Percentiles rank a stretch among this genome's conserved stretches.
Evolutionary conservation across 768 basidiomycete species (phyloP).

Genomic region (Psilocybe tampanensis): DNA sequence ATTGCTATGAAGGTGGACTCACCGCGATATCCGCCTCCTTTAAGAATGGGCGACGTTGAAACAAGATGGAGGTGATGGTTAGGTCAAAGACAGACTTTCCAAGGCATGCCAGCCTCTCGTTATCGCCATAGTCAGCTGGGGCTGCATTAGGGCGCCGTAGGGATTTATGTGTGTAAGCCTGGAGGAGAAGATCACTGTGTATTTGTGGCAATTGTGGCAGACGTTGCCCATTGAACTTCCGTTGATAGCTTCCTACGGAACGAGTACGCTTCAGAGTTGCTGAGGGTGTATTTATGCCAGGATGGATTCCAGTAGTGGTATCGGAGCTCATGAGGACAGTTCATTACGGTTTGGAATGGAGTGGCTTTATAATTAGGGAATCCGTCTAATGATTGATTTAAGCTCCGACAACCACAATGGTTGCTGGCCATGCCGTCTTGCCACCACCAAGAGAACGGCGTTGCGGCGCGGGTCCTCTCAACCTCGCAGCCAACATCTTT

Average conservation of each 20-base stretch:
- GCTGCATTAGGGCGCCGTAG: conserved; percentile 42
- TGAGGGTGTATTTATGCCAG: background rate
- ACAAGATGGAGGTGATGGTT: conserved; percentile 48
- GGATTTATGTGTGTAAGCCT: conserved; percentile 72
- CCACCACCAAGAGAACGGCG: no score
- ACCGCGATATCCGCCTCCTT: conserved; percentile 54
- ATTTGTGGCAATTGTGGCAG: conserved; percentile 43
- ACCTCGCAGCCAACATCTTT: no score
- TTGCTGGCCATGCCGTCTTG: no score
- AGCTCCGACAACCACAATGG: background rate
- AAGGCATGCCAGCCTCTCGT: conserved; percentile 56
- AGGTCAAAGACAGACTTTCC: conserved; percentile 51
- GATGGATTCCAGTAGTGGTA: conserved; percentile 3
- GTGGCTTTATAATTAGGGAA: background rate
- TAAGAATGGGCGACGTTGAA: conserved; percentile 52
- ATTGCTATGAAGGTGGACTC: conserved; percentile 8
- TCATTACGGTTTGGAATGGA: background rate
- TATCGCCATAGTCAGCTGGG: conserved; percentile 50
- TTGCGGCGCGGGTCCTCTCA: no score
- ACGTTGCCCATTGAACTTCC: conserved; percentile 20
- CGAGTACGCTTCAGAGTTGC: conserved; percentile 25
- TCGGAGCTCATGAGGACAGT: conserved; percentile 18
- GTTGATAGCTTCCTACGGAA: conserved; percentile 14
- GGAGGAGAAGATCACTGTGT: conserved; percentile 55
- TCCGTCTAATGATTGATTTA: background rate